A percentile compares a stretch with the other conserved stretches of the same genome.
These are phyloP conservation scores for Verticillium dahliae DNA, from an alignment of 2,329 filamentous ascomycete species.

Conservation along the genomic window DNA sequence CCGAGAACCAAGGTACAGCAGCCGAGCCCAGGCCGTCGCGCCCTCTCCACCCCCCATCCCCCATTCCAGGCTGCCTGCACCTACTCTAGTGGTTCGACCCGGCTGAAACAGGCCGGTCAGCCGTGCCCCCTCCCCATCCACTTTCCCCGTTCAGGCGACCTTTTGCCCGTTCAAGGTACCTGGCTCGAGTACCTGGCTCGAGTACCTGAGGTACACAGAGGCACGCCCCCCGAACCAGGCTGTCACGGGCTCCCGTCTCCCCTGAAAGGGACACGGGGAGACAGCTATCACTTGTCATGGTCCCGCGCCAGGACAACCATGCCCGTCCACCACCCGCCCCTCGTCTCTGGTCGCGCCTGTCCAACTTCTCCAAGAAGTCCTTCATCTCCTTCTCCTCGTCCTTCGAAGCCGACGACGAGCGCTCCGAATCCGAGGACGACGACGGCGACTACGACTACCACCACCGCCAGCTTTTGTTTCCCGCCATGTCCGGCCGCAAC, in stretches of 20 bases:
- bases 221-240: no score
- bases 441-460: slow-evolving; percentile 4
- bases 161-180: background rate
- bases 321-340: slow-evolving; percentile 32
- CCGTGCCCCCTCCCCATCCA: background rate
- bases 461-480: slow-evolving; percentile 8
- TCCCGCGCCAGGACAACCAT: slow-evolving; percentile 8
- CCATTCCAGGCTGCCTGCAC: background rate
- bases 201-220: no score
- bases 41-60: background rate
- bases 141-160: background rate
- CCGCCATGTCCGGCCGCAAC: slow-evolving; percentile 7
- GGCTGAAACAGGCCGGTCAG: background rate
- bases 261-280: background rate
- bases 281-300: slow-evolving; percentile 5
- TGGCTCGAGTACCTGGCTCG: no score
- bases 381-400: slow-evolving; percentile 54
- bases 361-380: slow-evolving; percentile 47
- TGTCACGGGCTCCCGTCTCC: background rate
- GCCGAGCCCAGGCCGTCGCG: background rate
- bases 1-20: background rate
- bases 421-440: slow-evolving; percentile 36
- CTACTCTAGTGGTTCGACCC: background rate
- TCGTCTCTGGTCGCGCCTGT: slow-evolving; percentile 42
- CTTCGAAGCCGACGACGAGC: slow-evolving; percentile 66